Evolutionary conservation across 2,329 filamentous ascomycete genomes (phyloP).

Genomic region (Calonectria hawksworthii): DNA sequence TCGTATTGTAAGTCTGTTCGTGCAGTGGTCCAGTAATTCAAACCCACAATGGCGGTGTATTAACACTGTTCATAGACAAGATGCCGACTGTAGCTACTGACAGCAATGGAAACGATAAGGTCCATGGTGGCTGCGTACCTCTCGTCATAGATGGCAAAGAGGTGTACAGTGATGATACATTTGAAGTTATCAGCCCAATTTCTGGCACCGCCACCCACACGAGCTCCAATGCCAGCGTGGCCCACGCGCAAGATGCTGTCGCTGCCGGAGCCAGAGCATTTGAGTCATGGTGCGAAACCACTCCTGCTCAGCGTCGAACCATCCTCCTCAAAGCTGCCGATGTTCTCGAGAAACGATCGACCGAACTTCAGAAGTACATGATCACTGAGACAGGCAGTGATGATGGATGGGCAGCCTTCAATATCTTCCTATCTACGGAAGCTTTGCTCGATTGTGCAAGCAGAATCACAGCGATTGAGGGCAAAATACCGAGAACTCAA

Average conservation of each 20-base stretch:
- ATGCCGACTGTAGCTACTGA: background rate
- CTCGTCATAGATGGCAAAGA: constrained; percentile 62
- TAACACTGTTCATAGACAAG: background rate
- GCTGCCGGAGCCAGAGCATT: constrained; percentile 70
- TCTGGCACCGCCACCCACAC: constrained; percentile 65
- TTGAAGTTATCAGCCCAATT: constrained; percentile 69
- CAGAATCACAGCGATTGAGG: constrained; percentile 20
- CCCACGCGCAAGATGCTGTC: constrained; percentile 65
- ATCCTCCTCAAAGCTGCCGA: constrained; percentile 75
- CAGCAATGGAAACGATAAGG: background rate
- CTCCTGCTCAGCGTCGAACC: constrained; percentile 68
- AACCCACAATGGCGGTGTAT: too few species aligned
- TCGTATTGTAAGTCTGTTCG: background rate
- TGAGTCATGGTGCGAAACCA: constrained; percentile 72
- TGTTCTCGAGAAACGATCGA: constrained; percentile 65
- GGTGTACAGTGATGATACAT: constrained; percentile 61
- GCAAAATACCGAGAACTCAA: background rate
- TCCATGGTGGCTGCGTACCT: constrained; percentile 46
- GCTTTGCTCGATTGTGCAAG: constrained; percentile 5
- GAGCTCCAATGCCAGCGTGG: constrained; percentile 66
- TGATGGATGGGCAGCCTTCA: constrained; percentile 29
- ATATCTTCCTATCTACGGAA: constrained; percentile 16
- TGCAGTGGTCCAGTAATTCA: background rate
- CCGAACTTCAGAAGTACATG: constrained; percentile 70
- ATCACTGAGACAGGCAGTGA: constrained; percentile 53